Base-by-base conservation (phyloP, 2,329 filamentous ascomycete genomes). In the Colletotrichum paranaense region DNA sequence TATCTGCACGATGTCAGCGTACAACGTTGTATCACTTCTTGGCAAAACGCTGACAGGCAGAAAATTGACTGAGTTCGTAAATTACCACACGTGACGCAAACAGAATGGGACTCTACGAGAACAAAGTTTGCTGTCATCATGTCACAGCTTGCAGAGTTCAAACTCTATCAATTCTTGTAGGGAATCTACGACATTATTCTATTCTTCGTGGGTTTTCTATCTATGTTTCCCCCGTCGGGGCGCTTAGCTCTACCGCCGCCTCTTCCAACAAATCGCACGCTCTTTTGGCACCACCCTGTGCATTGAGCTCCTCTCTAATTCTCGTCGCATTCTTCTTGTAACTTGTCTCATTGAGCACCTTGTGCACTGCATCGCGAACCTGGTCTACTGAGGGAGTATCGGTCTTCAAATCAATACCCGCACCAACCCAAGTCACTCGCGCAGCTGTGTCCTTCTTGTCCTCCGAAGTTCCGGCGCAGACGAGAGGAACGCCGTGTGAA, bases 371-470 rank as follows among this genome's bases (percentile, higher is more conserved):
- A 5, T 60, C 49, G 55, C 72, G 68, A 22, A 83, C 76, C 55
- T 79, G 76, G 5, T 74, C 64, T 0, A 67, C 77, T 1, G 78
- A 78, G 1, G 82, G 82, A 2, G 58, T 81, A 19, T 83, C 81
- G 11, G 82, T 83, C 75, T 79, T 80, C 4, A 83, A 73, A 42
- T 83, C 82, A n/a, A 83, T 79, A 0, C 82, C 82, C 0, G 77
- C 79, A 1, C 80, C 78, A 0, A 78, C 77, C 78, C 79, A 81
- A 4, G 76, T 73, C 0, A 83, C 78, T 28, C 82, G 74, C 5
- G 81, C 81, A 1, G 81, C 79, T 0, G 82, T 83, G 57, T 83
- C 82, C 62, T 78, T 82, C 74, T 83, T 83, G 12, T 83, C 82
- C 35, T 83, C 81, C 0, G 80, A 78, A 53, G 82, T 82, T 0